Conservation (phyloP, 805 yeast species). For the Ogataea nitratoaversa region DNA sequence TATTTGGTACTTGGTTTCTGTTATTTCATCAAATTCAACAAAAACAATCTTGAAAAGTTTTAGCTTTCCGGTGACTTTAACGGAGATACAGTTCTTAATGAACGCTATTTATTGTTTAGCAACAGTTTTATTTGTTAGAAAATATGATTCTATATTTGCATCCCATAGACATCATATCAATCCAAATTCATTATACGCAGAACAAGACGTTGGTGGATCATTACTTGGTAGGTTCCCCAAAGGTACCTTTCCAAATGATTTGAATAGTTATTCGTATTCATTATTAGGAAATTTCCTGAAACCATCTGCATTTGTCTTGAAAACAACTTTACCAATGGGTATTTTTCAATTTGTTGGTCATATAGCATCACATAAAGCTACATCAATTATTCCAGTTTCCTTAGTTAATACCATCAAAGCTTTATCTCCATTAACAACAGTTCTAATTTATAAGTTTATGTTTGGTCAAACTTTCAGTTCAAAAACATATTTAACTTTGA, state of each 20-base stretch:
- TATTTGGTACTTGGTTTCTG: conserved; percentile 77
- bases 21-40: conserved; percentile 76
- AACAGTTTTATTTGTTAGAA: conserved; percentile 22
- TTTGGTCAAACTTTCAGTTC: conserved; percentile 54
- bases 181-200: conserved; percentile 32
- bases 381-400: conserved; percentile 88
- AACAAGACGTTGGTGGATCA: conserved; percentile 10
- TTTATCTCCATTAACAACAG: conserved; percentile 84
- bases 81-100: conserved; percentile 79
- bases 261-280: conserved; percentile 26
- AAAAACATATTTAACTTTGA: conserved; percentile 71
- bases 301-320: conserved; percentile 50
- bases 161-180: conserved; percentile 26
- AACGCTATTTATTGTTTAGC: conserved; percentile 59
- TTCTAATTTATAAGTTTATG: conserved; percentile 63
- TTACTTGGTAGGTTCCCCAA: conserved; percentile 36
- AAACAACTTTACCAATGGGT: conserved; percentile 90
- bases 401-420: conserved; percentile 93
- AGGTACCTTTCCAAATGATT: conserved; percentile 46
- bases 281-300: conserved; percentile 38
- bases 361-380: conserved; percentile 87
- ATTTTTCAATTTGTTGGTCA: conserved; percentile 90
- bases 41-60: conserved; percentile 69
- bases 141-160: conserved; percentile 32
- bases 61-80: conserved; percentile 80